Evolutionary conservation across 768 basidiomycete genomes (phyloP), one percentile per base, ranked within the genome.

Genomic region (Coprinopsis sp.): DNA sequence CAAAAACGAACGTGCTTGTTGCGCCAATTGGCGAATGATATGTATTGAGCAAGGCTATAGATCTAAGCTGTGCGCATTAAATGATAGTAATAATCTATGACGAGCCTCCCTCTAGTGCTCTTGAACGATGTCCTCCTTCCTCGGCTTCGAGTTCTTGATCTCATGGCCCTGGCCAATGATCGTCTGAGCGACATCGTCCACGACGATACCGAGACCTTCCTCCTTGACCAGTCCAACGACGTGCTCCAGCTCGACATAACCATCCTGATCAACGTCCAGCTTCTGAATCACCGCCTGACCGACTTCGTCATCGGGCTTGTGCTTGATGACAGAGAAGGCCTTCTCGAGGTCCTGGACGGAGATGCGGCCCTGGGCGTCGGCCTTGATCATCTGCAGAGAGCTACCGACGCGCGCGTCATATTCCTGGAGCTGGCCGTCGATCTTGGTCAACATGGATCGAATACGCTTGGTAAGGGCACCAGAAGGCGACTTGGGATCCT

Each of bases 111-210:
- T 21, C 49, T 49, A 62, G 60, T 67, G 75, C 59, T 89, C 87
- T 61, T 88, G 83, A 31, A 96, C 82, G 55, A 97, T 95, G 62
- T 98, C 94, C 71, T 96, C 95, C 69, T 95, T 93, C 62, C 91
- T 80, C n/a, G 92, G 91, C 60, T 72, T 78, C 19, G 77, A 75
- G 56, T 85, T 80, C 65, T 85, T 85, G 50, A 94, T 73, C 64
- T 94, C 91, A 45, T 73, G 78, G 24, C 91, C 85, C 62, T 91
- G 87, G 24, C 89, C 85, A 33, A 94, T 80, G 54, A 95, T 72
- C 10, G 80, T 79, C 66, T 87, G 79, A 3, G 87, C 91, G 49
- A 86, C 85, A 54, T 91, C 91, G 56, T 91, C 91, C 43, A 94
- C 69, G 30, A 93, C 76, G 31, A 89, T 86, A 85, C 87, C 87